Evolutionary conservation across 495 filamentous ascomycete genomes (phyloP).

Genomic region (Aspergillus saccharolyticus): DNA sequence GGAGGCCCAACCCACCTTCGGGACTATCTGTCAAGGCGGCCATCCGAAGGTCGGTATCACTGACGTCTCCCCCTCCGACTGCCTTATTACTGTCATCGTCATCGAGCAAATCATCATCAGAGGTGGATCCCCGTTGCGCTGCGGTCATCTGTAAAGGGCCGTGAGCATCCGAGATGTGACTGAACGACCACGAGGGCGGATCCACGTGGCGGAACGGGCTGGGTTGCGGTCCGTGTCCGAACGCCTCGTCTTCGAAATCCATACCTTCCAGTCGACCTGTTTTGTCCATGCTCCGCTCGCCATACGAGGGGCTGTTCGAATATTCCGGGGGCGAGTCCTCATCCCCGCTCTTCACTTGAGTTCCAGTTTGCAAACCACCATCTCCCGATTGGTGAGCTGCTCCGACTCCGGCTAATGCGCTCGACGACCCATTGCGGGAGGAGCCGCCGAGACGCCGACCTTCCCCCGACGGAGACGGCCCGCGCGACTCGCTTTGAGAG

Average conservation of each 20-base stretch:
- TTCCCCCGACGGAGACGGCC: conserved; percentile 65
- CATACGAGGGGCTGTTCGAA: conserved; percentile 18
- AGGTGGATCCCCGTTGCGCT: conserved; percentile 24
- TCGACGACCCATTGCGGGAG: conserved; percentile 82
- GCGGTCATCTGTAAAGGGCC: conserved; percentile 30
- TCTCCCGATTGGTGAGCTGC: conserved; percentile 63
- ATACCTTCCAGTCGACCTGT: conserved; percentile 28
- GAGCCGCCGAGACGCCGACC: conserved; percentile 78
- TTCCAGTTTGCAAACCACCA: conserved; percentile 49
- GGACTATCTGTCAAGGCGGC: conserved; percentile 29
- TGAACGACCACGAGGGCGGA: conserved; percentile 36
- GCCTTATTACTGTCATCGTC: conserved; percentile 40
- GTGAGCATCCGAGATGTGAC: conserved; percentile 29
- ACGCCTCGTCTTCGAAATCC: conserved; percentile 31
- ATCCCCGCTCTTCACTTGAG: conserved; percentile 27
- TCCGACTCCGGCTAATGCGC: conserved; percentile 71
- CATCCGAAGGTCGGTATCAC: conserved; percentile 33
- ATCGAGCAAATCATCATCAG: conserved; percentile 35
- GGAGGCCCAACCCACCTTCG: conserved; percentile 20
- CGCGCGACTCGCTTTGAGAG: conserved; percentile 45
- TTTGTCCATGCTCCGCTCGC: conserved; percentile 18
- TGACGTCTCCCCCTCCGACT: conserved; percentile 38
- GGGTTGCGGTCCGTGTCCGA: conserved; percentile 17
- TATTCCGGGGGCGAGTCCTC: conserved; percentile 24
- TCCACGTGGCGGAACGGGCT: conserved; percentile 23